Evolutionary conservation across 2,329 filamentous ascomycete species (phyloP), one percentile per base, ranked within the genome.

Genomic region (Phialemoniopsis sp.): DNA sequence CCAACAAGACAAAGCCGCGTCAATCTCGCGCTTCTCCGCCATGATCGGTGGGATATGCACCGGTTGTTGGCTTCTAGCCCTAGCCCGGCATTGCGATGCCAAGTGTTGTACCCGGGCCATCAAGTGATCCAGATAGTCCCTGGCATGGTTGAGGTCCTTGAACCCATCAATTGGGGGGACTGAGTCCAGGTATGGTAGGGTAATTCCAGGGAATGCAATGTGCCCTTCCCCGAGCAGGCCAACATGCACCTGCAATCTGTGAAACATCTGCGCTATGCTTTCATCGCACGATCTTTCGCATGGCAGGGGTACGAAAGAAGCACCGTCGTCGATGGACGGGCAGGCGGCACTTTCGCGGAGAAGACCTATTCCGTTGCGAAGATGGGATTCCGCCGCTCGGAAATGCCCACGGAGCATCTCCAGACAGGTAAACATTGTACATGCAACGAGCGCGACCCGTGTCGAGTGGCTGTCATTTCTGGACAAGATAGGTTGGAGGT

Each of bases 301-400:
- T 6, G 21, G 21, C 6, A 6, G 6, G 6, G 10, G 21, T 10
- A 10, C 10, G 6, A 6, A 10, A 26, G 21, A 6, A 26, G 6
- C 21, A 26, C 10, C 10, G 21, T 26, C 21, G 8, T 8, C 18
- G 15, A 21, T 12, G 13, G 28, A 3, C 4, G 26, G 15, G 30
- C 31, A 10, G 18, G 14, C 14, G 8, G 13, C n/a, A 4, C 15
- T 17, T 10, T 58, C 52, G 10, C 44, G 42, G 2, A 71, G 44
- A 9, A 71, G 46, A 31, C 51, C 61, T 3, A 71, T 41, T 1
- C 69, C 68, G 32, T 56, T 67, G 14, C 57, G 54, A 10, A 72
- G 55, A 45, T 72, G 68, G 6, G 51, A 46, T 18, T 61, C 57
- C 7, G 58, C 65, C 0, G 57, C 50, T 5, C 46, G 45, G 29